Conservation (phyloP, 176 grass and related monocot genomes). For the Oropetium thomaeum region DNA sequence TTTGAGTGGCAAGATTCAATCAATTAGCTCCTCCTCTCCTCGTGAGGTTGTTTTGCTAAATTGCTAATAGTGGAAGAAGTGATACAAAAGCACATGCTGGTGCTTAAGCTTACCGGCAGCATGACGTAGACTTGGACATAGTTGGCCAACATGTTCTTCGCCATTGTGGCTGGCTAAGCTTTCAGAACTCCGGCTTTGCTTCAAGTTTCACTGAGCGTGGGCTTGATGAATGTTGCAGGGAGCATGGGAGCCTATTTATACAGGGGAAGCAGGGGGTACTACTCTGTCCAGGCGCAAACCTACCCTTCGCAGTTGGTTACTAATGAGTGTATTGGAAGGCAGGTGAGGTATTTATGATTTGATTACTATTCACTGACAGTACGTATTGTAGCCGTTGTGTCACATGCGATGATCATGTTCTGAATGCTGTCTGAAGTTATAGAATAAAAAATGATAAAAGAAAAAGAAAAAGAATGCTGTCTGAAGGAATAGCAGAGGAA, state of each 20-base stretch:
- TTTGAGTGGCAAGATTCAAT: background rate
- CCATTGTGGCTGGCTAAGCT: conserved; percentile 29
- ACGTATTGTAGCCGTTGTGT: background rate
- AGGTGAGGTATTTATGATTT: background rate
- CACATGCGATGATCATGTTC: background rate
- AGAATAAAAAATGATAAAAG: too few species aligned
- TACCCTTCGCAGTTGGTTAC: too few species aligned
- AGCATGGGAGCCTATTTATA: conserved; percentile 40
- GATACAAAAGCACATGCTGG: background rate
- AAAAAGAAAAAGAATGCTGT: too few species aligned
- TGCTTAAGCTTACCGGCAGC: conserved; percentile 57
- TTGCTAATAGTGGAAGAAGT: background rate
- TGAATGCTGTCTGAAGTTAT: background rate
- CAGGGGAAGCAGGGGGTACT: background rate
- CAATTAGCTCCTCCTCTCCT: background rate
- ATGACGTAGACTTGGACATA: conserved; percentile 67
- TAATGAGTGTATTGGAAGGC: too few species aligned
- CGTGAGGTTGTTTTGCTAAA: background rate
- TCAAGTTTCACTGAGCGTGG: conserved; percentile 18
- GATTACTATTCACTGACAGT: background rate
- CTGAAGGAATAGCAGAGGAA: too few species aligned
- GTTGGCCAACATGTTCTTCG: conserved; percentile 46
- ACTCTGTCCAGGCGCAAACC: too few species aligned
- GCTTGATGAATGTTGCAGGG: conserved; percentile 24
- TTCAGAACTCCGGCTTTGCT: background rate